A percentile compares a stretch with the other conserved stretches of the same genome.
These are phyloP conservation scores for Tephrocybe rancida DNA, from an alignment of 768 basidiomycete genomes.

Conservation along the genomic window DNA sequence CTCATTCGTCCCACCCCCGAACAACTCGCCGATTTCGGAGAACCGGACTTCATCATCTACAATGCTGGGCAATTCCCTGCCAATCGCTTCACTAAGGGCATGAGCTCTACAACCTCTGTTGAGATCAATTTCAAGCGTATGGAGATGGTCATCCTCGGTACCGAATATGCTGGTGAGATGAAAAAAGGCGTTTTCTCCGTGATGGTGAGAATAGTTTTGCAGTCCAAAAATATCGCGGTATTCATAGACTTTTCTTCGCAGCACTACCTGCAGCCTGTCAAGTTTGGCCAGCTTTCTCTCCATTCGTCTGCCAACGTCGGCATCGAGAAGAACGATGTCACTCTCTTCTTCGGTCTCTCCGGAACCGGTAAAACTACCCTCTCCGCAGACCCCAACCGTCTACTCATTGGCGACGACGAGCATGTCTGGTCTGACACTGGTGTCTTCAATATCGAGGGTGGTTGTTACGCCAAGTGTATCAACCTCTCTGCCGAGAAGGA, in stretches of 20 bases:
- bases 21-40: slow-evolving; percentile 92
- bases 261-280: slow-evolving; percentile 99
- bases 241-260: slow-evolving; percentile 27
- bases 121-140: slow-evolving; percentile 99
- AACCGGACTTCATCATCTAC: slow-evolving; percentile 99
- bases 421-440: slow-evolving; percentile 99
- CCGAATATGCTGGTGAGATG: slow-evolving; percentile 99
- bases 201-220: slow-evolving; percentile 60
- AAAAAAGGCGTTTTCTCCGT: slow-evolving; percentile 99
- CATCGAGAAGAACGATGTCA: slow-evolving; percentile 85
- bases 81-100: slow-evolving; percentile 99
- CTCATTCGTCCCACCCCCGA: slow-evolving; percentile 96
- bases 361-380: slow-evolving; percentile 99
- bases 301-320: slow-evolving; percentile 99
- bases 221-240: slow-evolving; percentile 3
- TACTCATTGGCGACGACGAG: slow-evolving; percentile 98
- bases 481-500: slow-evolving; percentile 97
- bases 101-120: slow-evolving; percentile 98
- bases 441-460: slow-evolving; percentile 99
- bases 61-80: slow-evolving; percentile 99
- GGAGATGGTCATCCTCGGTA: slow-evolving; percentile 99
- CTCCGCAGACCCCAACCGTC: slow-evolving; percentile 91
- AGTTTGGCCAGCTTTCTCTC: slow-evolving; percentile 95
- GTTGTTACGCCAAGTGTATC: slow-evolving; percentile 98
- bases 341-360: slow-evolving; percentile 97